These are phyloP conservation scores for Panicum miliaceum DNA, from an alignment of 176 grass and related monocot genomes.

Conservation along the genomic window DNA sequence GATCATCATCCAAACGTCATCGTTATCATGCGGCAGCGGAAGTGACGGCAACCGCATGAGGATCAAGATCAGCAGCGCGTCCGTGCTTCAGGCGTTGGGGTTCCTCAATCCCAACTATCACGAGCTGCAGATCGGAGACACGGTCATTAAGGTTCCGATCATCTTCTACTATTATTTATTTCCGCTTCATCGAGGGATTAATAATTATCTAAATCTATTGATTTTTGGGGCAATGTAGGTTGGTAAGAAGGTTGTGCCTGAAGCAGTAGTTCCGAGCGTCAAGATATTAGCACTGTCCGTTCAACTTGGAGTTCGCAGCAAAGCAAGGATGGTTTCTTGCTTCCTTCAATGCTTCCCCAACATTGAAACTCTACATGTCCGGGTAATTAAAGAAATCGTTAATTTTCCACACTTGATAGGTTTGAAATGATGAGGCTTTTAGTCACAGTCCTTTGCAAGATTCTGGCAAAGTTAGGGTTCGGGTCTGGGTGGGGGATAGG, in stretches of 20 bases:
- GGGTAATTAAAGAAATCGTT: background rate
- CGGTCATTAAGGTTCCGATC: background rate
- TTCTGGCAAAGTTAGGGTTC: background rate
- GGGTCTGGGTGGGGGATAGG: background rate
- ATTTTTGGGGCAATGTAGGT: background rate
- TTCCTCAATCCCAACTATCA: background rate
- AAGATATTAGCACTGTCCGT: background rate
- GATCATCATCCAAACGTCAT: background rate
- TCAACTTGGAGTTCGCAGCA: background rate
- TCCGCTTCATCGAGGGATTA: background rate
- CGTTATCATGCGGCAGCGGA: too few species aligned
- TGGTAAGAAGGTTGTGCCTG: background rate
- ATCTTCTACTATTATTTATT: background rate
- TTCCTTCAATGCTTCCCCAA: slow-evolving; percentile 11
- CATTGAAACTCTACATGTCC: slow-evolving; percentile 19
- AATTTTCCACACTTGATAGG: background rate
- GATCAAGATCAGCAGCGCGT: slow-evolving; percentile 14
- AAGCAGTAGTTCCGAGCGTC: background rate
- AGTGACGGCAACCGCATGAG: background rate
- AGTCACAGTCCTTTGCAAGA: background rate
- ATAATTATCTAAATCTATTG: background rate
- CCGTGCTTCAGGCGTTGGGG: slow-evolving; percentile 1
- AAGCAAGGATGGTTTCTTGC: background rate
- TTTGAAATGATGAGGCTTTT: background rate
- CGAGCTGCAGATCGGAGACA: background rate